Evolutionary conservation across 1,284 basidiomycete species (phyloP), one percentile per base, ranked within the genome.

Genomic region (Leucoagaricus sp.): DNA sequence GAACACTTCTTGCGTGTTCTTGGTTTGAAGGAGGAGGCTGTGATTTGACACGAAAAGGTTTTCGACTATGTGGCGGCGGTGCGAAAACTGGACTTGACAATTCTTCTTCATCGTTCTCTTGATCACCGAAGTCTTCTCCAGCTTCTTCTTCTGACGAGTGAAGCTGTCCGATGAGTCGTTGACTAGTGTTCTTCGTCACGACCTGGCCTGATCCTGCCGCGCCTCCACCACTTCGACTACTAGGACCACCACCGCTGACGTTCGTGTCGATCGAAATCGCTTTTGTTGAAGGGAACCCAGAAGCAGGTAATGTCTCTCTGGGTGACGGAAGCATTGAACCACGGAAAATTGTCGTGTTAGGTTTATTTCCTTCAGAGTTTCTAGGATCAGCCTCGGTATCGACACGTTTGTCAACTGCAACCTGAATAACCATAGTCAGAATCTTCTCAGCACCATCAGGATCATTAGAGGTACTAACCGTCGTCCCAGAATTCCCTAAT

Each of bases 341-440:
- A 41, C 25, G 23, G 10, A 41, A 29, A n/a, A 29, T 28, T 8
- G 41, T 36, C 7, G 17, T 25, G 7, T 21, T 15, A 31, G 31
- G 17, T 25, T 13, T 34, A 15, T 41, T 3, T 15, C 23, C 13
- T 19, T 38, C 9, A 5, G 36, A n/a, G n/a, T n/a, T n/a, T 17
- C 42, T 19, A 13, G 12, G 10, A 12, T 41, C 23, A 23, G 23
- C 28, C 25, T 56, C 41, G 4, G 9, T 44, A 13, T 56, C 55
- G n/a, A 56, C 41, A 25, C 55, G 55, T 29, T 56, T 56, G 28
- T 50, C 55, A 3, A 56, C 48, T 25, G 33, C 48, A n/a, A 56
- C 31, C 25, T 56, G 55, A 15, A 56, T 41, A 25, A 56, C 36
- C n/a, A 56, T 41, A 17, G 21, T 56, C 12, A 48, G 47, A n/a